Base-by-base conservation (phyloP, 768 basidiomycete species). In the Chalciporus chontae region DNA sequence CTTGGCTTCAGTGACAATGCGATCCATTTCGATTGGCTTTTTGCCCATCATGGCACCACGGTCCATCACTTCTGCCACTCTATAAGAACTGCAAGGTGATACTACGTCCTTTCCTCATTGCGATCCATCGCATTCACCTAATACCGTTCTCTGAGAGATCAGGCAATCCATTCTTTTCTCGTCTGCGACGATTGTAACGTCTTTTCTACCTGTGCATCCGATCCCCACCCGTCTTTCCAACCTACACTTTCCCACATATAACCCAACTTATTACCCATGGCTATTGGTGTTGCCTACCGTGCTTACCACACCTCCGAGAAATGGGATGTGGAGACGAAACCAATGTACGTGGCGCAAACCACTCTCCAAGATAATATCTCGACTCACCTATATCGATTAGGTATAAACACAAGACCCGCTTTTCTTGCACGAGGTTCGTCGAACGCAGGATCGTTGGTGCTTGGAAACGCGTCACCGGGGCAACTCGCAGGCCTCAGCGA, bases 401-500 rank as follows among this genome's bases (percentile, higher is more conserved):
- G 13, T 19, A 40, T 43, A 67, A 67, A 37, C 52, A 47, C 31
- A 65, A 56, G 37, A 48, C 66, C 3, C 59, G 57, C 47, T 32
- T 43, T 8, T 70, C 78, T 4, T 68, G 66, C 54, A 65, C 73
- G 11, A 81, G 79, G 52, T 67, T 65, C 58, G 64, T 86, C 50
- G 76, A 81, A 58, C 82, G 84, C 48, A 79, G 77, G 62, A 67
- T 84, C 52, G 65, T 85, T 46, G 69, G 72, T 38, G 71, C 76
- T 9, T 86, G 84, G 84, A 86, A 86, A 60, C 67, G 73, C 34
- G 65, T 85, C 59, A 84, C 82, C 21, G 69, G 73, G 19, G 68
- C 71, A 26, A 73, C 78, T 27, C 79, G 78, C 53, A 80, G 73
- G 46, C 70, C 69, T 29, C 73, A 76, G 21, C 77, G 80, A 37